Percentiles rank a stretch among this genome's conserved stretches.
Evolutionary conservation across 805 yeast genomes (phyloP).

Genomic region (Starmerella apicola): DNA sequence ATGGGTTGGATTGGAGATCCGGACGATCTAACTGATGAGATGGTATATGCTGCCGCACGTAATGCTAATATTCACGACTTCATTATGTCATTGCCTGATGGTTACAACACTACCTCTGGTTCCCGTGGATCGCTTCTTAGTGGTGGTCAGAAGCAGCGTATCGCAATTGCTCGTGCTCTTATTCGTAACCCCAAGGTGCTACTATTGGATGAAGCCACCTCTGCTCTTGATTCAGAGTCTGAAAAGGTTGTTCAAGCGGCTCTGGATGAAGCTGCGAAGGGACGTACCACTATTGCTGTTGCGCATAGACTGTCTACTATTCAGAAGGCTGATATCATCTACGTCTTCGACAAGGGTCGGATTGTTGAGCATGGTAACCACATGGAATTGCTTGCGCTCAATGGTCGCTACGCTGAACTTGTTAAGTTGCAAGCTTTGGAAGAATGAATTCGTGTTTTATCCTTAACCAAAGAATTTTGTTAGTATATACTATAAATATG

Average conservation of each 20-base stretch:
- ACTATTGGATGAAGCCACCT: constrained; percentile 58
- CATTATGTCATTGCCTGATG: constrained; percentile 44
- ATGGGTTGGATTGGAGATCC: constrained; percentile 33
- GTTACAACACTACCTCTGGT: constrained; percentile 47
- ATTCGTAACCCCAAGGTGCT: constrained; percentile 53
- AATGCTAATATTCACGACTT: constrained; percentile 51
- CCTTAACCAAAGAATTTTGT: no score
- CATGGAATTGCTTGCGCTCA: constrained; percentile 32
- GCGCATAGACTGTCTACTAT: constrained; percentile 74
- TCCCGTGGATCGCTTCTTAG: constrained; percentile 46
- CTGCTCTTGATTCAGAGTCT: constrained; percentile 56
- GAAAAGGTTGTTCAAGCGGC: constrained; percentile 68
- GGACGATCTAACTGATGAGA: constrained; percentile 29
- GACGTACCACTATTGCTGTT: constrained; percentile 72
- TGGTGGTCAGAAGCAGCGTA: constrained; percentile 68
- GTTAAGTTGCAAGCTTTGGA: constrained; percentile 31
- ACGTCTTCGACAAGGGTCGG: constrained; percentile 48
- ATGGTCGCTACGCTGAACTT: constrained; percentile 32
- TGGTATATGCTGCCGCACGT: constrained; percentile 35
- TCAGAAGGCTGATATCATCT: constrained; percentile 47
- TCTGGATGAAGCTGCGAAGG: constrained; percentile 48
- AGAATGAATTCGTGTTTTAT: no score
- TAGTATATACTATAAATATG: no score
- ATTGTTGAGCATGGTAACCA: constrained; percentile 51
- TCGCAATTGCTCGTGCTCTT: constrained; percentile 64